Evolutionary conservation across 176 grass and related monocot species (phyloP).

Genomic region (Ananas comosus): DNA sequence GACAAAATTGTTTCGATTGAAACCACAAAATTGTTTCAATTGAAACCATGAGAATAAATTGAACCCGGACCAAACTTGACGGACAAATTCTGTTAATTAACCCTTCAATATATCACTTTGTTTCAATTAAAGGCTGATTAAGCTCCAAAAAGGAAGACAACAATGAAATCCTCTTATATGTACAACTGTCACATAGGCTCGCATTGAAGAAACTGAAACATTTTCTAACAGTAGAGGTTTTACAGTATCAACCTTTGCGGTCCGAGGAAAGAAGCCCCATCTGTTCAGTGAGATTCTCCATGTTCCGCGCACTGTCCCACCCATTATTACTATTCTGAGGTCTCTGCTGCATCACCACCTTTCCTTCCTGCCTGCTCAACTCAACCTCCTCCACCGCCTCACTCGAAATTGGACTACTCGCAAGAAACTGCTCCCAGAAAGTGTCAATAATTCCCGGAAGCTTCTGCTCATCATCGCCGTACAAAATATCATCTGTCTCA

Average conservation of each 20-base stretch:
- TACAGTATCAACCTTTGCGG: slow-evolving; percentile 27
- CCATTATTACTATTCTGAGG: slow-evolving; percentile 19
- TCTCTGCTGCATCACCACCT: slow-evolving; percentile 19
- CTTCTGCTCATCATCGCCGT: slow-evolving; percentile 37
- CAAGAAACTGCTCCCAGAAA: slow-evolving; percentile 95
- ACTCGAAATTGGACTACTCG: slow-evolving; percentile 38
- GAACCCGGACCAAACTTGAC: too few species aligned
- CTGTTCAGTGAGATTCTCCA: slow-evolving; percentile 75
- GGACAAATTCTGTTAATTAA: too few species aligned
- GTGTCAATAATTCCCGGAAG: slow-evolving; percentile 79
- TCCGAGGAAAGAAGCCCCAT: slow-evolving; percentile 80
- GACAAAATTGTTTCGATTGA: too few species aligned
- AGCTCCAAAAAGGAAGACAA: too few species aligned
- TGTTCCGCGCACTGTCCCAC: slow-evolving; percentile 35
- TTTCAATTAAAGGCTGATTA: too few species aligned
- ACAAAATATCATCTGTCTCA: slow-evolving; percentile 56
- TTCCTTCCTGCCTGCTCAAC: slow-evolving; percentile 35
- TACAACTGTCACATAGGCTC: too few species aligned
- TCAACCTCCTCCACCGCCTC: slow-evolving; percentile 65
- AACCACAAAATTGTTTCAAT: too few species aligned
- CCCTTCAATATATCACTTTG: too few species aligned
- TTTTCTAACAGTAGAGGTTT: too few species aligned
- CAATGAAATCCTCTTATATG: too few species aligned
- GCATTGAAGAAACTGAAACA: too few species aligned
- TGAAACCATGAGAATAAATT: too few species aligned